Evolutionary conservation across 257 asterid species (phyloP), one percentile per base, ranked within the genome.

Genomic region (Buddleja alternifolia): DNA sequence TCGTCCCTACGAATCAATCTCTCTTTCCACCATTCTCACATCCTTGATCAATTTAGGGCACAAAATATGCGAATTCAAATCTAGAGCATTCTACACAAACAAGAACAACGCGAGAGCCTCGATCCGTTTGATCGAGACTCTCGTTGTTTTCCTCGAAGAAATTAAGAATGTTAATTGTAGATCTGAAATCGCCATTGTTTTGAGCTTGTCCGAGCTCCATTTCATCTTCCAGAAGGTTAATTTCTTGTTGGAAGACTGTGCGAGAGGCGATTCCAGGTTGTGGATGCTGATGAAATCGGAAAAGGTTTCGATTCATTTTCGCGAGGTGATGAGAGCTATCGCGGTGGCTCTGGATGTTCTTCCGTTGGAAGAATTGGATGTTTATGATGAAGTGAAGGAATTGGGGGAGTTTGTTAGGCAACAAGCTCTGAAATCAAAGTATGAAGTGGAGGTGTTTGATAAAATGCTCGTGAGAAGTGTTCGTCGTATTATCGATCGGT

Each of bases 151-250:
- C 57, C 86, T 93, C 21, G 73, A 84, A 64, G 92, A 90, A 58
- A 64, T 84, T 6, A 82, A 12, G 55, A 44, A 15, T 25, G 74
- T 53, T 50, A 10, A 14, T 57, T 19, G 83, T 8, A 60, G 40
- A 8, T 23, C 21, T 23, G 75, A 67, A 6, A 39, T 53, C 44
- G 69, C 90, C 25, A 21, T 69, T 19, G 0, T 42, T 1, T 59
- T 81, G 23, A 69, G 83, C 87, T 71, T 93, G 41, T 86, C 97
- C 2, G 98, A 90, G 68, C 86, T 93, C 54, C 96, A 93, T 62
- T 85, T 84, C 72, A 64, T 78, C 85, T 83, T 93, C 82, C 98
- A 93, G 57, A 88, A 83, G 78, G 63, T 86, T 69, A 82, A 59
- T 17, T 86, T 78, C 81, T 75, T 90, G 56, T 51, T 93, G 40